Evolutionary conservation across 768 basidiomycete species (phyloP).

Genomic region (Lactarius pseudohatsudake): DNA sequence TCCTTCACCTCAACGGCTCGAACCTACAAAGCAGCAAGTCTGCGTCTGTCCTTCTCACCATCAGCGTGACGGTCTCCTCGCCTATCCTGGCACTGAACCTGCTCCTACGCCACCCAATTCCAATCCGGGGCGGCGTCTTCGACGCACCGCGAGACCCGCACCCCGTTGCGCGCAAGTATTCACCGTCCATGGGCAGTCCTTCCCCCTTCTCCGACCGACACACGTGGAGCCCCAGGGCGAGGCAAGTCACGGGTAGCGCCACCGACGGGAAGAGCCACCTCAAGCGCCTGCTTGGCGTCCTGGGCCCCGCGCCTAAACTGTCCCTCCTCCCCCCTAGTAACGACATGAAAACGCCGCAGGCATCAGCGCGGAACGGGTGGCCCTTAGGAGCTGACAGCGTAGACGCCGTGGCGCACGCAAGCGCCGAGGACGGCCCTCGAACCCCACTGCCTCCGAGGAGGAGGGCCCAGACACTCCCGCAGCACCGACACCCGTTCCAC

Average conservation of each 20-base stretch:
- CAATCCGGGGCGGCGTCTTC: conserved; percentile 66
- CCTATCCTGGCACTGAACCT: conserved; percentile 65
- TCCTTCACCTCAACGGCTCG: conserved; percentile 43
- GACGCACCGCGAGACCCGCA: conserved; percentile 48
- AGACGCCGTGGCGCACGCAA: neutral
- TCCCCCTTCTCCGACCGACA: conserved; percentile 48
- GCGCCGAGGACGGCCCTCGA: neutral
- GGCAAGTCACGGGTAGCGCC: conserved; percentile 69
- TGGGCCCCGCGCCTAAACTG: conserved; percentile 62
- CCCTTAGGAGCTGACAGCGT: neutral
- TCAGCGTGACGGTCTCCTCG: conserved; percentile 68
- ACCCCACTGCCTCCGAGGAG: neutral
- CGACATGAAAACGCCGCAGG: conserved; percentile 21
- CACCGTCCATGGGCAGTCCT: conserved; percentile 43
- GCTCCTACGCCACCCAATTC: conserved; percentile 58
- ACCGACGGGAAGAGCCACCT: conserved; percentile 67
- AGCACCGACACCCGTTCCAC: conserved; percentile 1
- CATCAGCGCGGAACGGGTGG: neutral
- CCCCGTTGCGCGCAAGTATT: conserved; percentile 44
- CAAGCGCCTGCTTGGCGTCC: conserved; percentile 61
- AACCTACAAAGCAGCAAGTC: conserved; percentile 42
- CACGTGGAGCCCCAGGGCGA: conserved; percentile 61
- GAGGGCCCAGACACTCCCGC: neutral
- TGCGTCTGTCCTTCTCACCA: conserved; percentile 51
- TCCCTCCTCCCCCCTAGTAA: conserved; percentile 58